phyloP scores from a whole-genome alignment of 768 basidiomycete genomes.

The Rhodocollybia butyracea region DNA sequence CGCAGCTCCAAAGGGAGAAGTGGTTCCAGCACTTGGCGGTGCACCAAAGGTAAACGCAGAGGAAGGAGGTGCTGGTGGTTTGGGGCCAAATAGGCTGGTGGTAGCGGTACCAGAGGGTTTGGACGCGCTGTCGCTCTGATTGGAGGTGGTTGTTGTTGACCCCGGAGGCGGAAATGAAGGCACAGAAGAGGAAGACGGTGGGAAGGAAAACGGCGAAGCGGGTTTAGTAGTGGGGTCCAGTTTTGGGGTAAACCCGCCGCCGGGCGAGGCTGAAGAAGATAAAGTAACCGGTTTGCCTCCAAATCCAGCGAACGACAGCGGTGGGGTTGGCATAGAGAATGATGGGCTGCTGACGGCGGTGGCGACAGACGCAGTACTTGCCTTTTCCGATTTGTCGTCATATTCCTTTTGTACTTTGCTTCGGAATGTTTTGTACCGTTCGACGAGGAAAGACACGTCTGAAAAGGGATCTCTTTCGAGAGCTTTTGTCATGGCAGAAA shows the following conservation, averaged over 20 bases:
- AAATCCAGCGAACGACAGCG: slow-evolving; percentile 34
- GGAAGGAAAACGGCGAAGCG: slow-evolving; percentile 21
- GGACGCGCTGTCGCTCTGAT: background rate
- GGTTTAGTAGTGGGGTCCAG: background rate
- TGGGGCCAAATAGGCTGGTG: slow-evolving; percentile 10
- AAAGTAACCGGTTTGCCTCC: slow-evolving; percentile 12
- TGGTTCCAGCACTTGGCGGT: slow-evolving; percentile 5
- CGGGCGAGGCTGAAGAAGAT: slow-evolving; percentile 15
- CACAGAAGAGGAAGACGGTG: slow-evolving; percentile 10
- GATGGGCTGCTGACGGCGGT: background rate
- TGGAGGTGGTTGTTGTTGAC: background rate
- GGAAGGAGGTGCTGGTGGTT: slow-evolving; percentile 8
- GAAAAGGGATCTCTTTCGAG: slow-evolving; percentile 68
- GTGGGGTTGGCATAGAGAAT: slow-evolving; percentile 28
- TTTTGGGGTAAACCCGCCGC: slow-evolving; percentile 19
- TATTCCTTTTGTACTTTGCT: slow-evolving; percentile 53
- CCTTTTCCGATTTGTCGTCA: slow-evolving; percentile 27
- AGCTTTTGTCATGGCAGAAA: slow-evolving; percentile 53
- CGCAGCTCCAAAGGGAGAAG: background rate
- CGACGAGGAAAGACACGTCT: slow-evolving; percentile 55
- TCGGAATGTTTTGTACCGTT: slow-evolving; percentile 58
- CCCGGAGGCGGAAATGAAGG: slow-evolving; percentile 3
- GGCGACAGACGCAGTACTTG: slow-evolving; percentile 7
- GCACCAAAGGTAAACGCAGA: slow-evolving; percentile 10
- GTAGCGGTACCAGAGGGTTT: background rate